Base-by-base conservation (phyloP, 257 asterid genomes). In the Rauvolfia tetraphylla region DNA sequence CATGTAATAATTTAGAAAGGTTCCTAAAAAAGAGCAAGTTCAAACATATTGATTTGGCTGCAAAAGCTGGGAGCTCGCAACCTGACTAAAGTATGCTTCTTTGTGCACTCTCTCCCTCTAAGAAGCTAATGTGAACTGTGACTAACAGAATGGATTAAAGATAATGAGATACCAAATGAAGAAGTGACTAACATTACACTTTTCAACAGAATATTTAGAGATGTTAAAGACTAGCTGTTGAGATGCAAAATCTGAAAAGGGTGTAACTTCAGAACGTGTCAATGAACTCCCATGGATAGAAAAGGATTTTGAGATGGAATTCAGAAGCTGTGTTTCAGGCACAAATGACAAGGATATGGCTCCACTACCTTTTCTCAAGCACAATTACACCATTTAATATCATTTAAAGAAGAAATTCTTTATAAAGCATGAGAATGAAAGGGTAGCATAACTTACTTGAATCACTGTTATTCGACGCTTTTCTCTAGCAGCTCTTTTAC, bases 401-500 rank as follows among this genome's bases (percentile, higher is more conserved):
- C 63, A 41, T 31, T 57, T 27, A 13, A 41, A 68, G 27, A 12
- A 46, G 46, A 48, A 27, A n/a, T 69, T 56, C 31, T 53, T 56
- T 54, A 20, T 69, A 56, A 53, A 71, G 59, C 77, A 78, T 20
- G 25, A 62, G 31, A 59, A 53, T 54, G 53, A 74, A 48, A 58
- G 56, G 73, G 63, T 75, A 20, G 71, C 54, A 70, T 27, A 20
- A 79, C 89, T 84, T 84, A 90, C 98, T 80, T 92, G 97, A 86
- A 94, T 89, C 83, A 90, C 76, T 62, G 89, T 75, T 51, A 81
- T 87, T 48, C 68, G 79, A 51, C 83, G 86, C 77, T 80, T 87
- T 71, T 86, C 84, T 83, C 82, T 88, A 70, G 81, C 75, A 38
- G 79, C 88, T 69, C 73, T 79, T 81, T 77, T 78, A 77, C 90